Percentiles rank a stretch among this genome's conserved stretches.
Conservation (phyloP, 768 basidiomycete genomes). For the Naematelia encephala region DNA sequence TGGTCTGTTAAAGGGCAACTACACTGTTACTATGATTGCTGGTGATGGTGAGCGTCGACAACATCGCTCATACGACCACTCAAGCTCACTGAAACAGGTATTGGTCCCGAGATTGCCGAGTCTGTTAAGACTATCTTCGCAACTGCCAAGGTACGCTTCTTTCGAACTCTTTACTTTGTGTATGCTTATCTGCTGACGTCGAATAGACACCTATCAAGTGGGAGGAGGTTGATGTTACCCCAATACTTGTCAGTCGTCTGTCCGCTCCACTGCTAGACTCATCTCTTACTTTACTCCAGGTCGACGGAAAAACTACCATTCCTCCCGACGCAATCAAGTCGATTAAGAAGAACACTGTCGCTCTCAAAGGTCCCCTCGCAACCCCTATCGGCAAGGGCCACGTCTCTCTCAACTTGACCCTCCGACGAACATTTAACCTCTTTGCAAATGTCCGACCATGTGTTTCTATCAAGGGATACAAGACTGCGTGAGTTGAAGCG, state of each 20-base stretch:
- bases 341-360: slow-evolving; percentile 95
- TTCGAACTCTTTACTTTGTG: no score
- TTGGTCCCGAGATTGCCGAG: slow-evolving; percentile 97
- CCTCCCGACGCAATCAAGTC: slow-evolving; percentile 85
- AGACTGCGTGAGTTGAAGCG: slow-evolving; percentile 62
- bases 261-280: no score
- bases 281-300: no score
- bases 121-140: slow-evolving; percentile 90
- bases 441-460: slow-evolving; percentile 99
- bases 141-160: slow-evolving; percentile 65
- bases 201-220: slow-evolving; percentile 90
- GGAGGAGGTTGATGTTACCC: slow-evolving; percentile 98
- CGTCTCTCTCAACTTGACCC: slow-evolving; percentile 93
- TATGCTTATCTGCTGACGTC: not conserved
- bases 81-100: slow-evolving; percentile 59
- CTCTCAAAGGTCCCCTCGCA: slow-evolving; percentile 94
- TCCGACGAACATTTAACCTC: slow-evolving; percentile 94
- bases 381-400: slow-evolving; percentile 99
- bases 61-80: not conserved
- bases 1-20: slow-evolving; percentile 69
- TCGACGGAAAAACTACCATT: slow-evolving; percentile 87
- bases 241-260: slow-evolving; percentile 65
- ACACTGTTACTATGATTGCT: slow-evolving; percentile 91
- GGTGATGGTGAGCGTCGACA: slow-evolving; percentile 83
- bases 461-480: slow-evolving; percentile 90